phyloP scores from a whole-genome alignment of 1,284 basidiomycete species.

The Schizopora paradoxa region DNA sequence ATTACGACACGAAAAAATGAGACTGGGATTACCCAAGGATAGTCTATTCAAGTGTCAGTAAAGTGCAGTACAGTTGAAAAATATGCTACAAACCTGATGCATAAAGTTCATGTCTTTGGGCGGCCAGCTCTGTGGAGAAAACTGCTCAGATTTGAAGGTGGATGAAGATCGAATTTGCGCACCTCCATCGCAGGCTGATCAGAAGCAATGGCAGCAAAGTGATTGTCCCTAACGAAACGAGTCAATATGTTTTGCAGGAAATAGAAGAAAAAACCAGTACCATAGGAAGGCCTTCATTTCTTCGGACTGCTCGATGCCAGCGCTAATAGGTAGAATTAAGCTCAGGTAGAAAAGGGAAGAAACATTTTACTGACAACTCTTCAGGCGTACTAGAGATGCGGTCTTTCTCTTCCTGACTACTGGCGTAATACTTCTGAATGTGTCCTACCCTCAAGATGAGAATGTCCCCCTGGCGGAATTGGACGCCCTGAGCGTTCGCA shows the following conservation, averaged over 20 bases:
- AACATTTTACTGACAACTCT: constrained; percentile 40
- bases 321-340: constrained; percentile 31
- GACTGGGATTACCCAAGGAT: constrained; percentile 46
- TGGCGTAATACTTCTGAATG: constrained; percentile 50
- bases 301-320: constrained; percentile 63
- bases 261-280: constrained; percentile 29
- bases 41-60: constrained; percentile 35
- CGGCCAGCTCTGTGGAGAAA: constrained; percentile 47
- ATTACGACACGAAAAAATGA: not conserved
- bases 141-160: not conserved
- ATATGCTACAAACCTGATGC: constrained; percentile 44
- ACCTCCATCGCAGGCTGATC: constrained; percentile 74
- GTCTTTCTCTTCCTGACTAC: constrained; percentile 43
- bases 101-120: constrained; percentile 40
- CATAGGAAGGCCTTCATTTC: constrained; percentile 71
- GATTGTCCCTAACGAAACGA: constrained; percentile 55
- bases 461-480: constrained; percentile 56
- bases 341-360: constrained; percentile 4
- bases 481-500: constrained; percentile 54
- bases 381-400: constrained; percentile 39
- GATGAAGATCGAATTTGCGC: constrained; percentile 10
- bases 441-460: constrained; percentile 61
- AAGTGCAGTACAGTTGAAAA: not conserved
- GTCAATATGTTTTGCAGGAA: constrained; percentile 8
- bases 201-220: constrained; percentile 69